Evolutionary conservation across 2,329 filamentous ascomycete species (phyloP), one percentile per base, ranked within the genome.

Genomic region (Monilinia polystroma): DNA sequence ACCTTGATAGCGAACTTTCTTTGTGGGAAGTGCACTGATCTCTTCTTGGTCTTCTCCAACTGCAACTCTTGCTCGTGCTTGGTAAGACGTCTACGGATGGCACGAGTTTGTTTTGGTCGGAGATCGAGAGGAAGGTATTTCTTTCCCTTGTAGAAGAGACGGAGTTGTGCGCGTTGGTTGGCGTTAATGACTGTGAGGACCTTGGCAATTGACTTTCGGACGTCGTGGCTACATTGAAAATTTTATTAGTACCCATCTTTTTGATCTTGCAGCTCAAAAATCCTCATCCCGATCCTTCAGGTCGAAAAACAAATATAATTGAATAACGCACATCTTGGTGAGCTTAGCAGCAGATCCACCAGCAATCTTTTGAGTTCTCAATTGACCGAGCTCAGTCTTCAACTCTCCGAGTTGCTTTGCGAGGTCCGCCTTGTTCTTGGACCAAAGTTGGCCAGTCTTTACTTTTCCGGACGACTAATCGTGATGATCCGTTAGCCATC

Each of bases 131-230:
- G 95, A 73, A 93, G 84, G 88, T 97, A 97, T 88, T 97, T 98
- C 92, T 98, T 98, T 90, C 90, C 91, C 88, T 97, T 96, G 90
- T 99, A 99, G 91, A 98, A 98, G 76, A 98, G 87, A 78, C 93
- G 93, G 78, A 99, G 92, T 85, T 98, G 93, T 75, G 92, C 87
- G 82, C 96, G 91, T 87, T 99, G 95, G 89, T 96, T 98, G 84
- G 93, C 90, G 88, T 98, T 99, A 90, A 99, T 97, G 85, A 99
- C 88, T 82, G 95, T 99, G 78, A 99, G 90, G 83, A 97, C 92
- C 80, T 94, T 93, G 80, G 95, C 96, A 83, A 99, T 97, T 75
- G 93, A 97, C 89, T 99, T 99, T 87, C 95, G 93, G 81, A 99
- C 87, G 82, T 99, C 96, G 87, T 97, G 92, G 84, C 93, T 97